These are phyloP conservation scores for Fusarium brevicatenulatum DNA, from an alignment of 2,329 filamentous ascomycete species.

Conservation along the genomic window DNA sequence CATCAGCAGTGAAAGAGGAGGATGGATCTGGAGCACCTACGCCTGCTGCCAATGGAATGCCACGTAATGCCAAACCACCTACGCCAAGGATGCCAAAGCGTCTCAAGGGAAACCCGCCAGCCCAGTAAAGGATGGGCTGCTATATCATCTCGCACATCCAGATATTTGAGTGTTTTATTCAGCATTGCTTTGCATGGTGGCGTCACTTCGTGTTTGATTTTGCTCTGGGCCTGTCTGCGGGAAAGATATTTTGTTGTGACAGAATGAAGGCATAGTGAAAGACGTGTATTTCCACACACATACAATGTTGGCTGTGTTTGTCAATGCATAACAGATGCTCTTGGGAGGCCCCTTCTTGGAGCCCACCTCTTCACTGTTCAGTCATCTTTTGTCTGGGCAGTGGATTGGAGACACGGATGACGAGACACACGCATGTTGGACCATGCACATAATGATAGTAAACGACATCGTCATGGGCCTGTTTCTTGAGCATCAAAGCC, in stretches of 20 bases:
- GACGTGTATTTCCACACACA: slow-evolving; percentile 20
- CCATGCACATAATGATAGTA: slow-evolving; percentile 28
- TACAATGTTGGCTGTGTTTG: slow-evolving; percentile 12
- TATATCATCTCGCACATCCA: not conserved
- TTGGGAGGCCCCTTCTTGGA: slow-evolving; percentile 5
- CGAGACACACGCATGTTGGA: slow-evolving; percentile 2
- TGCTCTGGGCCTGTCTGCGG: slow-evolving; percentile 27
- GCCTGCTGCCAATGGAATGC: slow-evolving; percentile 61
- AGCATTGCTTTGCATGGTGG: slow-evolving; percentile 52
- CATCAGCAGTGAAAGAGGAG: slow-evolving; percentile 67
- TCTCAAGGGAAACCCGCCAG: slow-evolving; percentile 58
- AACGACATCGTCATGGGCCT: slow-evolving; percentile 30
- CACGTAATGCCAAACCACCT: slow-evolving; percentile 64
- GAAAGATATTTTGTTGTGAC: slow-evolving; percentile 38
- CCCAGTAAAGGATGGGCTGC: slow-evolving; percentile 34
- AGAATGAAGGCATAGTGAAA: slow-evolving; percentile 40
- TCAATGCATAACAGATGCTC: slow-evolving; percentile 19
- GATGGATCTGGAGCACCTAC: slow-evolving; percentile 63
- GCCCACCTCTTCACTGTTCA: not conserved
- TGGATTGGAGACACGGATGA: not conserved
- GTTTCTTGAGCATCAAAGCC: slow-evolving; percentile 23
- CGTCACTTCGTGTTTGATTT: slow-evolving; percentile 45
- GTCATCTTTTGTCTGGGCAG: not conserved
- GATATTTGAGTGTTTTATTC: slow-evolving; percentile 35
- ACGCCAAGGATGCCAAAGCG: slow-evolving; percentile 68